Evolutionary conservation across 306 rosid genomes (phyloP), one percentile per base, ranked within the genome.

Genomic region (Cucurbita ficifolia): DNA sequence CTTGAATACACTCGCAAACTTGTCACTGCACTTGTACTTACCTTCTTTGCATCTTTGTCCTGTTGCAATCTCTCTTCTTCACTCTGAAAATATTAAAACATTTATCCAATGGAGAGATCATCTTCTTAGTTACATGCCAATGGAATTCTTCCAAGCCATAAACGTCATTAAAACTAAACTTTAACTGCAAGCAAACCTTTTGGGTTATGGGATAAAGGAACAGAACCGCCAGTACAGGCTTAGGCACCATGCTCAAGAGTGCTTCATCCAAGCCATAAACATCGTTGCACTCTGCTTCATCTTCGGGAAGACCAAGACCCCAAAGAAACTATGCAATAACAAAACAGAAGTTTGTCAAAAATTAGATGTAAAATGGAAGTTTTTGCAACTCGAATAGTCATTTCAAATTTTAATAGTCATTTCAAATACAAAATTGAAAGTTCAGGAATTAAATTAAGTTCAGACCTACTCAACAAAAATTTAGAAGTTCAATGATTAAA

Each of bases 211-310:
- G 99, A 82, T 91, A 95, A 69, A 95, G 99, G 75, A 95, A 91
- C 76, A 95, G 85, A 77, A 95, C 96, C 16, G 97, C 97, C 46
- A 91, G 87, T 75, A 95, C 99, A 56, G 99, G 97, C 80, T 88
- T 85, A 1, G 99, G 97, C 80, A 95, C 99, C 96, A 91, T 89
- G 80, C 91, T 90, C 79, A 91, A 76, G 76, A 95, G 97, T 79
- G 82, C 96, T 56, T 84, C 90, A 68, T 88, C 97, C 81, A 95
- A 86, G 39, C 96, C 99, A 55, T 85, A 95, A 51, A 95, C 97
- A 75, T 95, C 99, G 76, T 9, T 72, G 88, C 97, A 95, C 81
- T 85, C 96, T 8, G 93, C 97, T 67, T 85, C 90, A 2, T 76
- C 78, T 80, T 72, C 76, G 1, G 81, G 81, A 86, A 95, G 90